Percentiles rank a stretch among this genome's conserved stretches.
Evolutionary conservation across 257 asterid genomes (phyloP).

Genomic region (Primulina eburnea): DNA sequence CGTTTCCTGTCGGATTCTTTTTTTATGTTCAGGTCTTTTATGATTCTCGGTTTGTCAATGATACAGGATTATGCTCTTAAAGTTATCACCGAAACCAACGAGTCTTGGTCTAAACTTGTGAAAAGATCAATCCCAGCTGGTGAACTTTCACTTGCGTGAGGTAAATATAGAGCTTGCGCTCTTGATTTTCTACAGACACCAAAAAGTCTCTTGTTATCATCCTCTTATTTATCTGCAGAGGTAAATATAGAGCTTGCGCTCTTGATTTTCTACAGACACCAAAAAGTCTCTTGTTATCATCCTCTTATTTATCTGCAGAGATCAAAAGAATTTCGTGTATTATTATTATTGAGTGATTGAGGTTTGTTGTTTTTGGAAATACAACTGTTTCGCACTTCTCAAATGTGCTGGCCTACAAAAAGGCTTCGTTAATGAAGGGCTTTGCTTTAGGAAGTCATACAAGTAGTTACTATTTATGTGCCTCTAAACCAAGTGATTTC

Average conservation of each 20-base stretch:
- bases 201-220: neutral
- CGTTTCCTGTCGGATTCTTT: neutral
- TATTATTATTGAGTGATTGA: neutral
- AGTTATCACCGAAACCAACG: constrained; percentile 11
- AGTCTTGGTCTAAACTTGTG: constrained; percentile 14
- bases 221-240: neutral
- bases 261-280: neutral
- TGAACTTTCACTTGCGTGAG: constrained; percentile 11
- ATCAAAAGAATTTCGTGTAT: neutral
- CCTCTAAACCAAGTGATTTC: neutral
- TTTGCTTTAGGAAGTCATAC: neutral
- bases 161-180: neutral
- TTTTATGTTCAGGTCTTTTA: too few relatives aligned
- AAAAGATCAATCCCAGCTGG: constrained; percentile 14
- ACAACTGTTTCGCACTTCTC: neutral
- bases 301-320: neutral
- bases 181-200: neutral
- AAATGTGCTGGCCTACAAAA: neutral
- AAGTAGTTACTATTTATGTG: neutral
- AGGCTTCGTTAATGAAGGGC: neutral
- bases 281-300: neutral
- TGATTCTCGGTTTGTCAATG: neutral
- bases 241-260: neutral
- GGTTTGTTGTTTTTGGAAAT: neutral
- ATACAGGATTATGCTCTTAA: constrained; percentile 6